Evolutionary conservation across 2,329 filamentous ascomycete genomes (phyloP), one percentile per base, ranked within the genome.

Genomic region (Calonectria pseudoturangicola): DNA sequence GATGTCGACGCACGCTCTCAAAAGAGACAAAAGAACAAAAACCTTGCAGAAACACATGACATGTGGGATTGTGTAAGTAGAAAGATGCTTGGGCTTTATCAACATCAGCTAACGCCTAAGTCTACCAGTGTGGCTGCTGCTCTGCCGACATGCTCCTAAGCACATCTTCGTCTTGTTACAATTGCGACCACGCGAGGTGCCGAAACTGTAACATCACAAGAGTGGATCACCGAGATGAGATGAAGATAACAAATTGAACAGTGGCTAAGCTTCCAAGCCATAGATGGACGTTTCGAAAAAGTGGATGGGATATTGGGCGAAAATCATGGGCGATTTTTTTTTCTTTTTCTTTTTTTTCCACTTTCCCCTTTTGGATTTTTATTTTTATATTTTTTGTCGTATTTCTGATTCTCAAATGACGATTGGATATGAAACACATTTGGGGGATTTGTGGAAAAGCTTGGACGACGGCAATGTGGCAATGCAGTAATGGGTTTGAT

Each of bases 21-120:
- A 33, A 76, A 75, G 50, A 75, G 33, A 60, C 66, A 58, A 18
- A 74, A 68, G 74, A 71, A 41, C n/a, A 73, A n/a, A 70, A 56
- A 30, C n/a, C 3, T 16, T 39, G 3, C 54, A 16, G 54, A 25
- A 15, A 16, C 54, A 10, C 54, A 60, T 15, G 77, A 72, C 39
- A 78, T 81, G 72, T 84, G 82, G 82, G 67, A 2, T 50, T 84
- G 82, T 41, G 82, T 84, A 76, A 81, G 82, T 80, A 2, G 1
- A 70, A 21, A 2, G 2, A 8, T 8, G 27, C 33, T 48, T n/a
- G 7, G 13, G 12, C 25, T 33, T 15, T 6, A 21, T 50, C 12
- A 30, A 41, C 7, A n/a, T 25, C 27, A 13, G 28, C 67, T 79
- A 43, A 79, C 69, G 36, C 10, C 21, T 12, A n/a, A 51, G 13